Evolutionary conservation across 176 grass and related monocot genomes (phyloP).

Genomic region (Zoysia pacifica): DNA sequence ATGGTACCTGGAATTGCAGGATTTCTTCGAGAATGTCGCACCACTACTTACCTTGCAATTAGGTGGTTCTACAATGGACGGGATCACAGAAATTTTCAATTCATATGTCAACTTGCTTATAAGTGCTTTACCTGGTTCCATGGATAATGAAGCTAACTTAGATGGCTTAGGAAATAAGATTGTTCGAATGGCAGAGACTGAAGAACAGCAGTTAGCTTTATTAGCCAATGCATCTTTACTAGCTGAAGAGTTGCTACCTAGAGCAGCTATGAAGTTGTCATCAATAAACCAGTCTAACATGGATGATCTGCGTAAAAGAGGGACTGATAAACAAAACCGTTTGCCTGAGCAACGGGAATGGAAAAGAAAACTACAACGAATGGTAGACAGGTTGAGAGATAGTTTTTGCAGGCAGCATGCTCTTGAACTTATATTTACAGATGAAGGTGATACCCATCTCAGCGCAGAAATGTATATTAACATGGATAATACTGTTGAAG

Average conservation of each 20-base stretch:
- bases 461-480: conserved; percentile 90
- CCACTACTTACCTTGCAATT: conserved; percentile 89
- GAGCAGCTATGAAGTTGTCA: conserved; percentile 82
- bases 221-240: conserved; percentile 93
- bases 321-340: conserved; percentile 59
- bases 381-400: conserved; percentile 82
- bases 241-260: conserved; percentile 90
- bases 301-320: conserved; percentile 71
- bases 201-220: conserved; percentile 81
- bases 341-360: conserved; percentile 92
- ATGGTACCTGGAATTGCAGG: conserved; percentile 52
- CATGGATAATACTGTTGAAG: conserved; percentile 73
- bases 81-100: conserved; percentile 78
- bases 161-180: conserved; percentile 88
- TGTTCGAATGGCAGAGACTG: conserved; percentile 84
- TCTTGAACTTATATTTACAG: conserved; percentile 97
- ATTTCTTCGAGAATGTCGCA: conserved; percentile 92
- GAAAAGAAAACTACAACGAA: conserved; percentile 85
- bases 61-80: conserved; percentile 86
- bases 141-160: conserved; percentile 80
- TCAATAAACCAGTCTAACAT: conserved; percentile 52
- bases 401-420: conserved; percentile 92
- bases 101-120: conserved; percentile 83
- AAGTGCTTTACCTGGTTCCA: conserved; percentile 80
- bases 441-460: conserved; percentile 80